These are phyloP conservation scores for Blastobotrys chiropterorum DNA, from an alignment of 805 yeast genomes.

Conservation along the genomic window DNA sequence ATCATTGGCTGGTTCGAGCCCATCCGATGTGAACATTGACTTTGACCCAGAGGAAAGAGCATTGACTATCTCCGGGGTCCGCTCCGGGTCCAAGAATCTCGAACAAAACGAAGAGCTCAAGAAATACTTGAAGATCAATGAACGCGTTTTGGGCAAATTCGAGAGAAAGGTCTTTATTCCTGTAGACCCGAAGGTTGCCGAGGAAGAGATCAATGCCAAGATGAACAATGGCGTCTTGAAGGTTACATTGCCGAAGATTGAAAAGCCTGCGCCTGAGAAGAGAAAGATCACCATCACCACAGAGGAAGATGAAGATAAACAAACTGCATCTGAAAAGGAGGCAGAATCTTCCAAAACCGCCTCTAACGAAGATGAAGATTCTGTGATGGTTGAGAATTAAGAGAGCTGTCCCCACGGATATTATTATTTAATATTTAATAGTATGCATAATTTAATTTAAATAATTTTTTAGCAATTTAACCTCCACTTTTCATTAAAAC, in stretches of 20 bases:
- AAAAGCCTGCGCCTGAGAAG: slow-evolving; percentile 30
- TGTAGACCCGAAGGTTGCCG: slow-evolving; percentile 44
- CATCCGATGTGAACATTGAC: slow-evolving; percentile 47
- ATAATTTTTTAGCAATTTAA: background rate
- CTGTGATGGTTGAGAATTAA: background rate
- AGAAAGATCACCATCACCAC: slow-evolving; percentile 21
- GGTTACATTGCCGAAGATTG: slow-evolving; percentile 43
- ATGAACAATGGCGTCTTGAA: slow-evolving; percentile 50
- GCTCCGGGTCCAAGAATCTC: slow-evolving; percentile 1
- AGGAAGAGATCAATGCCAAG: slow-evolving; percentile 48
- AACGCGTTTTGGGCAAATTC: slow-evolving; percentile 51
- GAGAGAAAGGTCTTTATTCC: slow-evolving; percentile 55
- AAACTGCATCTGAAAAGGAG: background rate
- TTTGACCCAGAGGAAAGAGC: slow-evolving; percentile 55
- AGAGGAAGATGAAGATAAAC: slow-evolving; percentile 17
- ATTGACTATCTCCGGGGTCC: slow-evolving; percentile 43
- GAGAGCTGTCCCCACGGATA: background rate
- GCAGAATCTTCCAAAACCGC: background rate
- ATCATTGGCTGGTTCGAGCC: slow-evolving; percentile 54
- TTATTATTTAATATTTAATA: background rate
- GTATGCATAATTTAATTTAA: background rate
- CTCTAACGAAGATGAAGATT: background rate
- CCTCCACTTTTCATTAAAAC: background rate
- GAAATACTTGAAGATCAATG: slow-evolving; percentile 41
- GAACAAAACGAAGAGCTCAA: slow-evolving; percentile 33